Conservation (phyloP, 2,329 filamentous ascomycete species). For the Penicillium aurantiogriseum region DNA sequence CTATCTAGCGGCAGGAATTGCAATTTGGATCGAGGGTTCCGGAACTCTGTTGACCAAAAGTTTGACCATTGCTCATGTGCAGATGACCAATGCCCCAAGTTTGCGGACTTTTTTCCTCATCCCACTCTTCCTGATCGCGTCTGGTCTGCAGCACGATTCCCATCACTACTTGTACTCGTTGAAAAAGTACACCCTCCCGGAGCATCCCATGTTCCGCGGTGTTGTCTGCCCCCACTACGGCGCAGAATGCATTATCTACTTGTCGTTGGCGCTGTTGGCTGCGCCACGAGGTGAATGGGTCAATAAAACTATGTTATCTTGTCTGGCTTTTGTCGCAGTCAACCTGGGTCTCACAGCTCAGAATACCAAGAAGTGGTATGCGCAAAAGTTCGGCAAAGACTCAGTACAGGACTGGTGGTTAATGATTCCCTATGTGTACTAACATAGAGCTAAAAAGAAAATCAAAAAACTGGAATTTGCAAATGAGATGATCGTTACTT, state of each 20-base stretch:
- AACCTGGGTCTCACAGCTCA: conserved; percentile 81
- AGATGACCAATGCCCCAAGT: conserved; percentile 41
- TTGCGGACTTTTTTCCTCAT: conserved; percentile 57
- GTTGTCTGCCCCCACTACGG: conserved; percentile 88
- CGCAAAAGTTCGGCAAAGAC: conserved; percentile 67
- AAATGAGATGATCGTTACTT: conserved; percentile 15
- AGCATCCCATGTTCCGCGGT: conserved; percentile 66
- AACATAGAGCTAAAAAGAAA: conserved; percentile 6
- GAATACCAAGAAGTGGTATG: conserved; percentile 78
- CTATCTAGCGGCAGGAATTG: conserved; percentile 70
- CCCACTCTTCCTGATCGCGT: conserved; percentile 67
- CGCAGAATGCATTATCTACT: conserved; percentile 80
- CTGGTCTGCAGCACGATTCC: conserved; percentile 70
- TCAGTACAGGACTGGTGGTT: conserved; percentile 64
- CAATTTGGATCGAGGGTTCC: conserved; percentile 81
- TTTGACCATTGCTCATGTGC: conserved; percentile 36
- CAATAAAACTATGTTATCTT: conserved; percentile 72
- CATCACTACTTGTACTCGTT: conserved; percentile 68
- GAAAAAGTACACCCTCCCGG: conserved; percentile 79
- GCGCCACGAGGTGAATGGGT: conserved; percentile 65
- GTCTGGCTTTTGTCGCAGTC: conserved; percentile 67
- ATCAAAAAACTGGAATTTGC: neutral
- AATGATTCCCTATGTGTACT: conserved; percentile 65
- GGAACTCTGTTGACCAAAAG: conserved; percentile 44
- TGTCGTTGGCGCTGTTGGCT: conserved; percentile 70